A percentile compares a stretch with the other conserved stretches of the same genome.
phyloP scores from a whole-genome alignment of 2,329 filamentous ascomycete genomes.

The Alternaria incomplexa region DNA sequence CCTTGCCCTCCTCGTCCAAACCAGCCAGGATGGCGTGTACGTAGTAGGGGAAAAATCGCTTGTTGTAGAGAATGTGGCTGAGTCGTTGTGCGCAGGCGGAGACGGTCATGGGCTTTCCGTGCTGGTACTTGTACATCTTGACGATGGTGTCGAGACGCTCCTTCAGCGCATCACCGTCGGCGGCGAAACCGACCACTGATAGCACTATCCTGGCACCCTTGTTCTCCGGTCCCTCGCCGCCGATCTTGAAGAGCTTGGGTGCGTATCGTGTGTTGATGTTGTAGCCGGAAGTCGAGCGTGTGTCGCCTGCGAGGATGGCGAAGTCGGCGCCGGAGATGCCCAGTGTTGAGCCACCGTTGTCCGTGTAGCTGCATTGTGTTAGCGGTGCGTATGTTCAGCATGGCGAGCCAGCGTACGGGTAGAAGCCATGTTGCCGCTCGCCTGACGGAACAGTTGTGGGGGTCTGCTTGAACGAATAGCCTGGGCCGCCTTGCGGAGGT shows the following conservation, averaged over 20 bases:
- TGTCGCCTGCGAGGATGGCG: conserved; percentile 96
- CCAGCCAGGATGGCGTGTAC: conserved; percentile 93
- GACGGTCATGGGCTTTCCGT: conserved; percentile 94
- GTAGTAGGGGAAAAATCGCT: conserved; percentile 99
- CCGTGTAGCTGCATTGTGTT: conserved; percentile 74
- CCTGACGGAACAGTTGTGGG: conserved; percentile 55
- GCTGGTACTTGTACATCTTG: conserved; percentile 99
- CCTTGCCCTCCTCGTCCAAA: conserved; percentile 91
- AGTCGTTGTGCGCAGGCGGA: conserved; percentile 93
- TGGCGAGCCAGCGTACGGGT: conserved; percentile 70
- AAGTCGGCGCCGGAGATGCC: conserved; percentile 95
- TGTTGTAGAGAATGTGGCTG: conserved; percentile 93
- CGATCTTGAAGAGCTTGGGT: conserved; percentile 97
- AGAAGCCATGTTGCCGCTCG: conserved; percentile 79
- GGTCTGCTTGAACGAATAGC: conserved; percentile 66
- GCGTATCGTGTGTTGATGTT: conserved; percentile 97
- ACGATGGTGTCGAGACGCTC: conserved; percentile 92
- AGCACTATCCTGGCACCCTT: conserved; percentile 85
- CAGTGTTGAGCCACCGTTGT: conserved; percentile 96
- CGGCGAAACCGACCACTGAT: conserved; percentile 93
- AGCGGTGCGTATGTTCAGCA: conserved; percentile 13
- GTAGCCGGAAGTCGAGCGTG: conserved; percentile 89
- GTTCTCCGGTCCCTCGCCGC: conserved; percentile 85
- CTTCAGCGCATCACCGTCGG: conserved; percentile 91
- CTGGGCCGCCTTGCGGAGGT: conserved; percentile 59